Percentiles rank a stretch among this genome's conserved stretches.
These are phyloP conservation scores for Yamadazyma epiphylla DNA, from an alignment of 1,139 yeast genomes.

Conservation along the genomic window DNA sequence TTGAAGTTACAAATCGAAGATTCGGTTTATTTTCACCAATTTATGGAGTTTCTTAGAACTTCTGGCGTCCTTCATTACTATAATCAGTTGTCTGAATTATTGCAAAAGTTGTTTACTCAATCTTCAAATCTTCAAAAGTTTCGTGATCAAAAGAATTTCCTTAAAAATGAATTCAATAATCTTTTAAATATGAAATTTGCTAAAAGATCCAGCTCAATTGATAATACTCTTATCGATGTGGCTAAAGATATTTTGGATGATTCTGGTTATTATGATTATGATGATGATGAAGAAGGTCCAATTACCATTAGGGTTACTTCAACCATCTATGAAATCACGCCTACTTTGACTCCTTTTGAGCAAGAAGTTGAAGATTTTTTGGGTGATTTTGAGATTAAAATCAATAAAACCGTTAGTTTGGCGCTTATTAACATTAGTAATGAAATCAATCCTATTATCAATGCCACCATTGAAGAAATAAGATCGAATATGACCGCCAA, in stretches of 20 bases:
- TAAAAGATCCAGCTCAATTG: slow-evolving; percentile 4
- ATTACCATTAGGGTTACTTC: slow-evolving; percentile 25
- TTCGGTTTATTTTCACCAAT: slow-evolving; percentile 3
- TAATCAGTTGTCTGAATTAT: slow-evolving; percentile 1
- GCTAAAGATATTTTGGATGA: slow-evolving; percentile 20
- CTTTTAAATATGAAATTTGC: slow-evolving; percentile 16
- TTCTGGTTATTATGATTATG: slow-evolving; percentile 8
- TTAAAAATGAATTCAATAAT: slow-evolving; percentile 26
- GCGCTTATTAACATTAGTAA: slow-evolving; percentile 38
- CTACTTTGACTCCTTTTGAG: slow-evolving; percentile 14
- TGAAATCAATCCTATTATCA: slow-evolving; percentile 37
- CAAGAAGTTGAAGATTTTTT: slow-evolving; percentile 17
- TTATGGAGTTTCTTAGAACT: not conserved
- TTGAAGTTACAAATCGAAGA: slow-evolving; percentile 3
- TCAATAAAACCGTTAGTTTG: slow-evolving; percentile 38
- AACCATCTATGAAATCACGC: slow-evolving; percentile 23
- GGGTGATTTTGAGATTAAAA: slow-evolving; percentile 29
- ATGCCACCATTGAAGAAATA: slow-evolving; percentile 25
- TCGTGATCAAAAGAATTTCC: slow-evolving; percentile 19
- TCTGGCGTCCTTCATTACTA: slow-evolving; percentile 1
- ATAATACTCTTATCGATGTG: slow-evolving; percentile 15
- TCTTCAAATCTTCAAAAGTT: slow-evolving; percentile 11
- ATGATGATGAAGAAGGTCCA: slow-evolving; percentile 17
- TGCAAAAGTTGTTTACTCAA: slow-evolving; percentile 7
- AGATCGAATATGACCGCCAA: slow-evolving; percentile 35